Base-by-base conservation (phyloP, 2,329 filamentous ascomycete genomes). In the Claviceps fusiformis region DNA sequence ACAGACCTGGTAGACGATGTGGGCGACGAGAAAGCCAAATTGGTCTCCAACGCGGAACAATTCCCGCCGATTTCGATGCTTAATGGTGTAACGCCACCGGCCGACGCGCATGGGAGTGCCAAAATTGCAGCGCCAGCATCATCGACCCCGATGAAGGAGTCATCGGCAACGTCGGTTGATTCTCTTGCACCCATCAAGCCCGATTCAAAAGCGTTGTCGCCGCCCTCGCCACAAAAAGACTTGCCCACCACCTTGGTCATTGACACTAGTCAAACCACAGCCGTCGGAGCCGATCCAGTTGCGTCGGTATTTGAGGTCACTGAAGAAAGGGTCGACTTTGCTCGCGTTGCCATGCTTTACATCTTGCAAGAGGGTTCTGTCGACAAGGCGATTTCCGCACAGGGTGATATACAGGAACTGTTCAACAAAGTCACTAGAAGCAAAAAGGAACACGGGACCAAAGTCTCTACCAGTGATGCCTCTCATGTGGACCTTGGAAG, bases 311-410 rank as follows among this genome's bases (percentile, higher is more conserved):
- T 83, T 52, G 64, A 64, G 0, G 70, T 81, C 13, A 79, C 78
- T 1, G 73, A 83, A 55, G 72, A 79, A 52, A 74, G 76, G 0
- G 68, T 84, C 1, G 83, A 86, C 62, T 87, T 87, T 68, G 77
- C 81, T 0, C 75, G 83, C 3, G 75, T 84, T 2, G 76, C 75
- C 0, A 77, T 86, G 3, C 71, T 87, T 17, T 85, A 75, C 59
- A 71, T 87, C 31, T 69, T 86, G 2, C 80, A 86, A 62, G 68
- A 81, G 60, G 68, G 78, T 55, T 71, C 66, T 5, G 61, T 82
- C 1, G 65, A 70, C 37, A 70, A 71, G 44, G 82, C 82, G 0
- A 73, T 77, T 50, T 66, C 67, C 6, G 80, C 81, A 0, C 82
- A 85, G 63, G 69, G 67, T 8, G 63, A 67, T 3, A 68, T 86